Conservation (phyloP, 1,284 basidiomycete genomes). For the Wolfiporia cocos region DNA sequence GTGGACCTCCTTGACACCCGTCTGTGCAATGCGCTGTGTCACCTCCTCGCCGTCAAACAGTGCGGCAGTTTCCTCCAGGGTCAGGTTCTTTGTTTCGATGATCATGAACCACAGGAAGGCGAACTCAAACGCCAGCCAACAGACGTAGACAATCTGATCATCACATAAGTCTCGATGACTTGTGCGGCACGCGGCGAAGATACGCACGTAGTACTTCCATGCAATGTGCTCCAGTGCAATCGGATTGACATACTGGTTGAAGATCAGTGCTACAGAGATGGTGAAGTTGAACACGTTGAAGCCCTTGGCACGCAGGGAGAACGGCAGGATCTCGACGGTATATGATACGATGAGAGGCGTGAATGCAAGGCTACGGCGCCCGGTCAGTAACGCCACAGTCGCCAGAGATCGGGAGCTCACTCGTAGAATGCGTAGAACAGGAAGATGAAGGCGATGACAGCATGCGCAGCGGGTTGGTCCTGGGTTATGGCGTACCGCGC, state of each 20-base stretch:
- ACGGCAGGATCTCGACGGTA: conserved; percentile 72
- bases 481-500: conserved; percentile 47
- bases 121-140: conserved; percentile 59
- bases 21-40: conserved; percentile 18
- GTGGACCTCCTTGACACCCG: conserved; percentile 16
- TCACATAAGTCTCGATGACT: not conserved
- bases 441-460: conserved; percentile 76
- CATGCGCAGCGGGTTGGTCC: conserved; percentile 43
- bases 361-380: conserved; percentile 52
- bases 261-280: conserved; percentile 61
- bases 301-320: conserved; percentile 69
- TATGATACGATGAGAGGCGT: conserved; percentile 72
- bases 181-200: conserved; percentile 5
- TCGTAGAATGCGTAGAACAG: conserved; percentile 60
- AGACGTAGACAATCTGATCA: conserved; percentile 56
- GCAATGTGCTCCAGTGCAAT: conserved; percentile 51
- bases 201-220: conserved; percentile 43
- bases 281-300: conserved; percentile 68
- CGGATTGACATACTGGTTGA: conserved; percentile 84
- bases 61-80: conserved; percentile 72
- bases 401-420: conserved; percentile 32
- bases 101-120: conserved; percentile 61
- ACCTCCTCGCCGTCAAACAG: conserved; percentile 63
- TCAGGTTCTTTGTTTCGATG: conserved; percentile 66
- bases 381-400: conserved; percentile 7